phyloP scores from a whole-genome alignment of 805 yeast species.

The Peterozyma xylosa region DNA sequence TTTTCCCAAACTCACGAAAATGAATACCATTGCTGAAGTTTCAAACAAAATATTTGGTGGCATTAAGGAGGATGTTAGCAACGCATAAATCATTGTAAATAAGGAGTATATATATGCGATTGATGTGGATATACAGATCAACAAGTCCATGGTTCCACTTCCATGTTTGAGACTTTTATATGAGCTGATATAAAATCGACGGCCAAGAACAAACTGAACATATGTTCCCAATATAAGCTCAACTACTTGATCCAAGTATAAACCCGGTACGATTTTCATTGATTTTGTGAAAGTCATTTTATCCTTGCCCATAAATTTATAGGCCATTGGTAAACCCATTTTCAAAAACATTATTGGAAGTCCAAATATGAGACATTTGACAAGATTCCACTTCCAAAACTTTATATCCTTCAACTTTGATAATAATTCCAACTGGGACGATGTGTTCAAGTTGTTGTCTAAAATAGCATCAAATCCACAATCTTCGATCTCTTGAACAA shows the following conservation, averaged over 20 bases:
- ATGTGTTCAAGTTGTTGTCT: conserved; percentile 42
- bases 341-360: conserved; percentile 50
- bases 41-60: conserved; percentile 77
- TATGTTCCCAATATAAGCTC: conserved; percentile 51
- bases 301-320: conserved; percentile 3
- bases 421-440: conserved; percentile 63
- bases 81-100: conserved; percentile 45
- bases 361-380: conserved; percentile 48
- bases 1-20: conserved; percentile 85
- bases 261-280: conserved; percentile 46
- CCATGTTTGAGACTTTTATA: conserved; percentile 58
- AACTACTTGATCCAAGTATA: conserved; percentile 56
- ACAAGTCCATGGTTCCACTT: conserved; percentile 86
- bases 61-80: conserved; percentile 30
- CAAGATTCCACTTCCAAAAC: conserved; percentile 58
- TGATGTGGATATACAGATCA: conserved; percentile 76
- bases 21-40: conserved; percentile 76
- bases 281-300: conserved; percentile 11
- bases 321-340: conserved; percentile 37
- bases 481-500: conserved; percentile 45
- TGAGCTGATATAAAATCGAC: conserved; percentile 58
- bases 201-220: conserved; percentile 62
- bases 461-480: conserved; percentile 47
- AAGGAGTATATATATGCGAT: conserved; percentile 74
- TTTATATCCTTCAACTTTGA: conserved; percentile 64